phyloP scores from a whole-genome alignment of 169 alveolate genomes.

The Eimeria acervulina region DNA sequence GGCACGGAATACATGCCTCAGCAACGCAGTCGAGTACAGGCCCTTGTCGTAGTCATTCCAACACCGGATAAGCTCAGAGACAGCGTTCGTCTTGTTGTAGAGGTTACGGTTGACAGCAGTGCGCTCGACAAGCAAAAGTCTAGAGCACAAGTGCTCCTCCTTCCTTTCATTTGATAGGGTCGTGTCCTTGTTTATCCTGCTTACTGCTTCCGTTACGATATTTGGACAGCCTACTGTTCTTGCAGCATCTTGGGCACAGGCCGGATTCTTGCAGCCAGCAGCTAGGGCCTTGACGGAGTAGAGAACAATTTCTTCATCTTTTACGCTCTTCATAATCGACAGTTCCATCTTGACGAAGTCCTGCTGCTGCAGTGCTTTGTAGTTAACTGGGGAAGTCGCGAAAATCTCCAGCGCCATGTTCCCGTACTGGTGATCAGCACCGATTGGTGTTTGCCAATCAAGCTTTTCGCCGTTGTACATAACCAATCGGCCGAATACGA shows the following conservation, averaged over 20 bases:
- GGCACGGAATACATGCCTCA: constrained; percentile 83
- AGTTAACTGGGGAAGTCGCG: constrained; percentile 71
- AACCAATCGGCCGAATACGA: constrained; percentile 70
- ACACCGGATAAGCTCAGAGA: constrained; percentile 70
- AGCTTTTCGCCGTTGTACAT: constrained; percentile 80
- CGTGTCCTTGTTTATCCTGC: constrained; percentile 59
- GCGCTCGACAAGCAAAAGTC: constrained; percentile 80
- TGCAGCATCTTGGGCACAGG: constrained; percentile 82
- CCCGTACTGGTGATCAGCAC: constrained; percentile 84
- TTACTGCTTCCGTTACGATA: constrained; percentile 72
- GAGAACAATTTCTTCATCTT: constrained; percentile 81
- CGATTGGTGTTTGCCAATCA: constrained; percentile 70
- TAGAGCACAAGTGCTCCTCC: constrained; percentile 80
- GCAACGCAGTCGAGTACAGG: constrained; percentile 72
- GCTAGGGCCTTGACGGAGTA: constrained; percentile 81
- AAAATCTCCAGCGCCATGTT: constrained; percentile 82
- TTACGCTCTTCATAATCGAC: constrained; percentile 74
- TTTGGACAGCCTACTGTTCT: constrained; percentile 77
- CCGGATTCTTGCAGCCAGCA: constrained; percentile 74
- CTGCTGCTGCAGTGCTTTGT: constrained; percentile 80
- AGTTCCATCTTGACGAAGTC: constrained; percentile 80
- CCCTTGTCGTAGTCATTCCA: constrained; percentile 84
- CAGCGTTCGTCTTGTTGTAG: constrained; percentile 82
- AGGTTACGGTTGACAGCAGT: constrained; percentile 82
- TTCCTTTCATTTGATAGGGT: constrained; percentile 65